A percentile compares a stretch with the other conserved stretches of the same genome.
Evolutionary conservation across 805 yeast species (phyloP).

Genomic region (Kodamaea kaohsiungensis): DNA sequence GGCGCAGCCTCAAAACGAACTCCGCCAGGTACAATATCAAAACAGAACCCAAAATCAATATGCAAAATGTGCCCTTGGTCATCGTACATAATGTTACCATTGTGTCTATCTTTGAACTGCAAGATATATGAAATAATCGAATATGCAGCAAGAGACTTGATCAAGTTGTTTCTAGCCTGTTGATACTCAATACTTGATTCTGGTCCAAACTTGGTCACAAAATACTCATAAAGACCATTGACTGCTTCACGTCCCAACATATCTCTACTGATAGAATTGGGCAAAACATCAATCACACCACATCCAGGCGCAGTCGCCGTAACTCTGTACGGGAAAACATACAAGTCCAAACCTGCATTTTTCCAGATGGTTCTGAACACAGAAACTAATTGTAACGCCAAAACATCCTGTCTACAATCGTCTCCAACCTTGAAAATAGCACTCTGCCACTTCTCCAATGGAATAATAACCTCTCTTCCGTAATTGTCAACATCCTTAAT

Average conservation of each 20-base stretch:
- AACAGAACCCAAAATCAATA: conserved; percentile 97
- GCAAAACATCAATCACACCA: conserved; percentile 97
- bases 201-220: conserved; percentile 90
- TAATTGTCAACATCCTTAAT: conserved; percentile 45
- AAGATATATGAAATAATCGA: conserved; percentile 86
- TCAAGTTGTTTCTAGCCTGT: conserved; percentile 86
- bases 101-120: conserved; percentile 96
- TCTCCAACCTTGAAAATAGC: conserved; percentile 99
- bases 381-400: conserved; percentile 88
- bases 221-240: conserved; percentile 92
- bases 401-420: conserved; percentile 96
- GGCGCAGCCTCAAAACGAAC: conserved; percentile 98
- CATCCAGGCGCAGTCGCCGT: conserved; percentile 99
- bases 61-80: conserved; percentile 93
- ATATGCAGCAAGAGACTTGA: conserved; percentile 92
- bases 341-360: conserved; percentile 83
- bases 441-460: conserved; percentile 78
- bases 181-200: conserved; percentile 89
- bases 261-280: conserved; percentile 93
- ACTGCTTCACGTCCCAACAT: conserved; percentile 99
- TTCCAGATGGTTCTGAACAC: conserved; percentile 91
- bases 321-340: conserved; percentile 90
- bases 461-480: conserved; percentile 32
- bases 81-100: conserved; percentile 97
- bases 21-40: conserved; percentile 99